Evolutionary conservation across 768 basidiomycete species (phyloP), one percentile per base, ranked within the genome.

Genomic region (Lentinula edodes): DNA sequence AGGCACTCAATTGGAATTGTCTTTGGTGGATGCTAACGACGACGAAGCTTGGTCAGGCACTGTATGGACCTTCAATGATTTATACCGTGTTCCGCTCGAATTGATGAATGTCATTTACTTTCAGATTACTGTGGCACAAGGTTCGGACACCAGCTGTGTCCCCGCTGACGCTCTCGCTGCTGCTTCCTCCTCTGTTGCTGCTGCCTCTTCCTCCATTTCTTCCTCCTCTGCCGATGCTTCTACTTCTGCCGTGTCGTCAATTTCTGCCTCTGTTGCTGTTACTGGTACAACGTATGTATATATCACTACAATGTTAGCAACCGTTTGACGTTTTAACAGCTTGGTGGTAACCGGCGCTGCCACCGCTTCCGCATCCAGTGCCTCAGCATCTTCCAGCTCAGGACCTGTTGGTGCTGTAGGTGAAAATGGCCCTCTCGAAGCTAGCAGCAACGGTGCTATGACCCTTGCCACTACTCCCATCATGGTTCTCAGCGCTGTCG

Each of bases 41-140:
- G 68, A 86, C 3, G 88, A 91, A 66, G 89, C 81, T 3, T 93
- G 90, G 90, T 85, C 83, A 65, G 77, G 74, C 39, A 66, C 65
- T 10, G 90, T 90, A 63, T 68, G 84, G 78, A 6, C 63, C 50
- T 15, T 58, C 32, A 20, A 32, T 16, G 60, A 64, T 28, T 3
- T 23, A 2, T 13, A 50, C 46, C 52, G 13, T 39, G 15, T 18
- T 28, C 28, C 28, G 28, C 28, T 28, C 28, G 28, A 4, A 28
- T 28, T 28, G 28, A 28, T 4, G 28, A 60, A 55, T 52, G 58
- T n/a, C 51, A 45, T 35, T 2, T 35, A 9, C 58, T 15, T 62
- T 57, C 63, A 83, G 80, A 72, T 80, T 62, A 76, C 74, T 51
- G 71, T 83, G 61, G 68, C 60, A 28, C 63, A 67, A 48, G 75